These are phyloP conservation scores for Leavenworthia alabamica DNA, from an alignment of 345 rosid species.

Conservation along the genomic window DNA sequence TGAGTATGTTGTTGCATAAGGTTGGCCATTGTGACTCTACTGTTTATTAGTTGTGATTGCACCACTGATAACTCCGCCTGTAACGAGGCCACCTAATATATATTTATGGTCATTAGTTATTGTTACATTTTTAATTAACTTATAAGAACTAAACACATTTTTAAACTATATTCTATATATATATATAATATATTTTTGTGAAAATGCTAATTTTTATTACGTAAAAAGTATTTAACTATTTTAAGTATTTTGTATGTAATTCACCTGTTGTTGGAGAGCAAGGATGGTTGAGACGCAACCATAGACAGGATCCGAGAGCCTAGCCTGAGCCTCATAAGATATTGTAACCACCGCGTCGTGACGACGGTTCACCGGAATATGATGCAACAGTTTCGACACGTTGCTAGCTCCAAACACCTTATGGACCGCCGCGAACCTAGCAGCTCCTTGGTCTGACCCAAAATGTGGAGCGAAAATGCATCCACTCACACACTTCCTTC, in stretches of 20 bases:
- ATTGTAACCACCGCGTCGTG: conserved; percentile 91
- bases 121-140: not conserved
- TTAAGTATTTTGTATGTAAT: not conserved
- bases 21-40: conserved; percentile 64
- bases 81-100: conserved; percentile 61
- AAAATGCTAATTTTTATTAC: not conserved
- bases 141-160: no score
- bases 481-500: conserved; percentile 86
- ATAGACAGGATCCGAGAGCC: conserved; percentile 90
- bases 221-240: not conserved
- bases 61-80: conserved; percentile 83
- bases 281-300: conserved; percentile 93
- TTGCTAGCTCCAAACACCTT: conserved; percentile 96
- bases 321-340: conserved; percentile 91
- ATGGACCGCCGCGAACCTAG: conserved; percentile 92
- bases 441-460: conserved; percentile 87
- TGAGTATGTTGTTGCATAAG: conserved; percentile 53
- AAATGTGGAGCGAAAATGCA: conserved; percentile 95
- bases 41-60: conserved; percentile 68
- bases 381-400: conserved; percentile 74
- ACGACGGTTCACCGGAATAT: conserved; percentile 72
- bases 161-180: no score
- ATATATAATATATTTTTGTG: not conserved
- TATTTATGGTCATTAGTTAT: not conserved
- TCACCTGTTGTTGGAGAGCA: conserved; percentile 89